Base-by-base conservation (phyloP, 148 eudicot genomes). In the Amaranthus hypochondriacus region DNA sequence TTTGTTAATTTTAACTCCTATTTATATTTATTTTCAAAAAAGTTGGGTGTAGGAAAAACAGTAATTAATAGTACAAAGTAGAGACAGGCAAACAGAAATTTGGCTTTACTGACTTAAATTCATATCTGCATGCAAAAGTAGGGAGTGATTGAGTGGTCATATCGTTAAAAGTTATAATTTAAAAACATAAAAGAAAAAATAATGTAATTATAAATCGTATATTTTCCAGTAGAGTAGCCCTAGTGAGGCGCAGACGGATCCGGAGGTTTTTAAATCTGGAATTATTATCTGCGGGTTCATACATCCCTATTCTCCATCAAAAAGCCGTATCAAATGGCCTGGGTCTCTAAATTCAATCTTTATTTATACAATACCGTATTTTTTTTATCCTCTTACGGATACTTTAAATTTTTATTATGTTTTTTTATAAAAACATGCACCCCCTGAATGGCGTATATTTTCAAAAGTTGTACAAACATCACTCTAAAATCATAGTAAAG, bases 141-240 rank as follows among this genome's bases (percentile, higher is more conserved):
- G 73, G 51, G 79, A 69, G 62, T 71, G 77, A 80, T 76, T 76
- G 88, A 86, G 73, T 74, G 61, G 89, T 86, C 89, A 83, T 74
- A 73, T 86, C 89, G 59, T 66, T 10, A 63, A 66, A 68, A 72
- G 69, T 46, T 28, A 66, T 53, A 62, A 2, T 71, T 51, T 6
- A 15, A 44, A 14, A 5, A 4, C 51, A 9, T 10, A 49, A 57
- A 50, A 68, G 6, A 5, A 28, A 12, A 48, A 11, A 50, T 7
- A 4, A 4, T 2, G 6, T 55, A 13, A 46, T 1, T 9, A 54
- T 0, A 8, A 54, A 8, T 54, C 5, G 2, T 3, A 5, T 4
- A 55, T 5, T 9, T 2, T 69, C 47, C 5, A 18, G 42, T 51
- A 14, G 3, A 62, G 48, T 43, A 66, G 49, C 62, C 79, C 79